Conservation (phyloP, 2,329 filamentous ascomycete species). For the Parafenestella ontariensis region DNA sequence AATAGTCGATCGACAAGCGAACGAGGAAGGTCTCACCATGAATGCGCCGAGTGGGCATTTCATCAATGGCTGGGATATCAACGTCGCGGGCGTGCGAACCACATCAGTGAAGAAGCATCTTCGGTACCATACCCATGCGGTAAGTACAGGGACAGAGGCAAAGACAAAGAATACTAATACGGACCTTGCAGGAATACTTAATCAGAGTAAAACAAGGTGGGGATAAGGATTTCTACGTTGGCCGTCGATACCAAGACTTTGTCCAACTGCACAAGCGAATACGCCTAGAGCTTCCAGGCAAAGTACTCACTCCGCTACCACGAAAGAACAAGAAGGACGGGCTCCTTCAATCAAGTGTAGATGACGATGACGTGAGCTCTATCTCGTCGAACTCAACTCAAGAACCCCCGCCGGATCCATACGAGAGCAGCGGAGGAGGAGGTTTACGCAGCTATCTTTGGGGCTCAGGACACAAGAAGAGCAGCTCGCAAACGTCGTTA, state of each 20-base stretch:
- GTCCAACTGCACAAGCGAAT: conserved; percentile 78
- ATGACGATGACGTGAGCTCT: conserved; percentile 77
- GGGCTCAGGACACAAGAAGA: conserved; percentile 50
- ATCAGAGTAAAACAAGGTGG: conserved; percentile 82
- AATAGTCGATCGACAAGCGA: conserved; percentile 90
- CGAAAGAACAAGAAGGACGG: conserved; percentile 88
- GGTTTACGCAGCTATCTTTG: conserved; percentile 55
- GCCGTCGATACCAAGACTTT: conserved; percentile 89
- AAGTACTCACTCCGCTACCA: conserved; percentile 83
- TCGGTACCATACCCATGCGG: conserved; percentile 88
- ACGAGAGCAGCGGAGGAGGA: conserved; percentile 46
- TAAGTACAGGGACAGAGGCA: conserved; percentile 53
- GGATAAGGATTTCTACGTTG: conserved; percentile 78
- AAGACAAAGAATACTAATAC: conserved; percentile 6
- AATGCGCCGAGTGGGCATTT: conserved; percentile 90
- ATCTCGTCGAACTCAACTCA: conserved; percentile 81
- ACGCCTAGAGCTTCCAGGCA: conserved; percentile 86
- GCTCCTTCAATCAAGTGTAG: conserved; percentile 62
- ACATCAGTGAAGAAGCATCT: conserved; percentile 84
- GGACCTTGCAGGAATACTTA: conserved; percentile 74
- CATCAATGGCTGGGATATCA: conserved; percentile 96
- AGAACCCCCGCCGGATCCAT: conserved; percentile 52
- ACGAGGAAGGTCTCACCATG: conserved; percentile 85
- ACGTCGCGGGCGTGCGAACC: conserved; percentile 87
- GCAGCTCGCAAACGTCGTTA: conserved; percentile 51